Percentiles rank a stretch among this genome's conserved stretches.
Evolutionary conservation across 257 asterid genomes (phyloP).

Genomic region (Solanum sejunctum): DNA sequence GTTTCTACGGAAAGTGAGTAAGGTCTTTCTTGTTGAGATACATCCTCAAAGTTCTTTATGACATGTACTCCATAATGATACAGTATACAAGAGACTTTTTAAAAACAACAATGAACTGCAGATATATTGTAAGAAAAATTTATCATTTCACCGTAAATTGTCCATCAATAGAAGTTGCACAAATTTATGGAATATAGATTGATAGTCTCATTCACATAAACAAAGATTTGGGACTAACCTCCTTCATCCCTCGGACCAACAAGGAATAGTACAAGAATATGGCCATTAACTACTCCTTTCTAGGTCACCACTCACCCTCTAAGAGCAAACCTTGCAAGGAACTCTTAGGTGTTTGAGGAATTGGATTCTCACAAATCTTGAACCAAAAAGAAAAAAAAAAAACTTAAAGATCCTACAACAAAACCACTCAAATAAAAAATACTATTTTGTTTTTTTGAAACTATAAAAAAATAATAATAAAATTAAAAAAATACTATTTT

Average conservation of each 20-base stretch:
- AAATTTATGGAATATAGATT: not conserved
- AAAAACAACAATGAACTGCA: constrained; percentile 68
- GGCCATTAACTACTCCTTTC: not conserved
- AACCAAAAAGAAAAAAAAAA: too few species aligned
- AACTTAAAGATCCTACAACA: too few species aligned
- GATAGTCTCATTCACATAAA: not conserved
- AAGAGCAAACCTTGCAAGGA: too few species aligned
- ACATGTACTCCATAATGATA: constrained; percentile 70
- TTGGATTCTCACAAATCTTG: too few species aligned
- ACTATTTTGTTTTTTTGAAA: too few species aligned
- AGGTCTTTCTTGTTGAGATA: constrained; percentile 70
- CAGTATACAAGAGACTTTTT: constrained; percentile 68
- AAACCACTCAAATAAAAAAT: too few species aligned
- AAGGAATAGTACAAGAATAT: not conserved
- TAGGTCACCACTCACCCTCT: too few species aligned
- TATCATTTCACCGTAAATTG: not conserved
- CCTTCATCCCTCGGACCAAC: not conserved
- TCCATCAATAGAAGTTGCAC: not conserved
- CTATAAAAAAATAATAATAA: too few species aligned
- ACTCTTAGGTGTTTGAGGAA: too few species aligned
- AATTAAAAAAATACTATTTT: too few species aligned
- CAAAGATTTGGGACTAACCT: not conserved
- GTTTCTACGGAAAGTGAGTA: constrained; percentile 55
- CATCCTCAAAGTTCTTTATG: constrained; percentile 72
- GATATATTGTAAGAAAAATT: not conserved